These are phyloP conservation scores for Tieghemostelium lacteum DNA, from an alignment of 78 protist species.

Conservation along the genomic window DNA sequence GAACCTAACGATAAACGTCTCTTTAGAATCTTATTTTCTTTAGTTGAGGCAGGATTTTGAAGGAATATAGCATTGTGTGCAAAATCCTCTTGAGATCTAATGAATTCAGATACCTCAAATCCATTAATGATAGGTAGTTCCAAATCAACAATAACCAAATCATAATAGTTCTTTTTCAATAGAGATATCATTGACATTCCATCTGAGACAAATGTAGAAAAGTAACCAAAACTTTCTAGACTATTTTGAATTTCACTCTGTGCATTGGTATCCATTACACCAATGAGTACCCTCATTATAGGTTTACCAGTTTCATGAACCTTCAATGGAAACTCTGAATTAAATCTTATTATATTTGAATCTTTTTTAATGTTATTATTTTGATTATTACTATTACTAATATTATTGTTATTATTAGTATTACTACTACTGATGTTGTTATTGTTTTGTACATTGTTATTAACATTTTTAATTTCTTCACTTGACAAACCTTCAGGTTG, in stretches of 20 bases:
- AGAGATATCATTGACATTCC: conserved; percentile 10
- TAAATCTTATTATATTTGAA: not conserved
- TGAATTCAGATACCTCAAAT: conserved; percentile 1
- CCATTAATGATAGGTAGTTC: conserved; percentile 24
- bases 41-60: not conserved
- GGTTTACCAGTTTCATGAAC: conserved; percentile 37
- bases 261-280: not conserved
- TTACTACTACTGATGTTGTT: too few species aligned
- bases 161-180: conserved; percentile 64
- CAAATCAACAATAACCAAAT: conserved; percentile 28
- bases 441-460: too few species aligned
- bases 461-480: not conserved
- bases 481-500: not conserved
- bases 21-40: not conserved
- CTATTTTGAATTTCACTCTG: conserved; percentile 16
- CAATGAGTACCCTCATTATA: conserved; percentile 24
- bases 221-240: conserved; percentile 14
- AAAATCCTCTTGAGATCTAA: conserved; percentile 7
- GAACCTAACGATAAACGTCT: not conserved
- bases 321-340: conserved; percentile 33
- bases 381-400: too few species aligned
- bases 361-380: too few species aligned
- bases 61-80: not conserved
- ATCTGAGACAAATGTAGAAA: conserved; percentile 24
- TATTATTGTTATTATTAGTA: too few species aligned